Conservation (phyloP, 1,284 basidiomycete genomes). For the Sphagnurus paluster region DNA sequence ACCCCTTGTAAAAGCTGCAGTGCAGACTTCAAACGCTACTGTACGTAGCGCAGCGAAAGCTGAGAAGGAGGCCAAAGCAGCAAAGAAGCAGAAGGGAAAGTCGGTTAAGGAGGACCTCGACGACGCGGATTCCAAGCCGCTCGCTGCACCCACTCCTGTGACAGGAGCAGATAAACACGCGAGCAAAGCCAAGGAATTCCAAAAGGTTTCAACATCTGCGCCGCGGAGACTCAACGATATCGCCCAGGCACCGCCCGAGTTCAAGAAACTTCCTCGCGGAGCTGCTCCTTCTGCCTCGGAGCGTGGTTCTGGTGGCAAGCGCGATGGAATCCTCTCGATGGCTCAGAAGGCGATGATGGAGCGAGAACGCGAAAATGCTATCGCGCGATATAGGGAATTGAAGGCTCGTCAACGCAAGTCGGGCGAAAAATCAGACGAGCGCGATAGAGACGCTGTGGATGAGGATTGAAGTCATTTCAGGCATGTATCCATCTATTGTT, state of each 20-base stretch:
- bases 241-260: slow-evolving; percentile 59
- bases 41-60: slow-evolving; percentile 47
- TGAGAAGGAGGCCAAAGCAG: slow-evolving; percentile 34
- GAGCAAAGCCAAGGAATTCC: slow-evolving; percentile 54
- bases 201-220: slow-evolving; percentile 48
- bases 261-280: slow-evolving; percentile 31
- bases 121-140: slow-evolving; percentile 9
- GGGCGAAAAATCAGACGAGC: slow-evolving; percentile 18
- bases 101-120: slow-evolving; percentile 7
- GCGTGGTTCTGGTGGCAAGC: slow-evolving; percentile 23
- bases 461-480: background rate
- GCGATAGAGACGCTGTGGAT: slow-evolving; percentile 9
- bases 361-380: slow-evolving; percentile 66
- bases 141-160: slow-evolving; percentile 17
- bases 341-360: slow-evolving; percentile 76
- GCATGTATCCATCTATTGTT: no score
- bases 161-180: slow-evolving; percentile 26
- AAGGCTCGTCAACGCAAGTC: slow-evolving; percentile 44
- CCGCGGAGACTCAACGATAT: slow-evolving; percentile 51
- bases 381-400: slow-evolving; percentile 66
- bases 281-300: slow-evolving; percentile 7
- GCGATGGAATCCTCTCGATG: slow-evolving; percentile 61
- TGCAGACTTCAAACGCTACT: slow-evolving; percentile 54
- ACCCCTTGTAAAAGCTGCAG: slow-evolving; percentile 58
- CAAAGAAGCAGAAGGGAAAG: slow-evolving; percentile 18